Evolutionary conservation across 192 early-diverging fungal genomes (phyloP).

Genomic region (Allomyces javanicus): DNA sequence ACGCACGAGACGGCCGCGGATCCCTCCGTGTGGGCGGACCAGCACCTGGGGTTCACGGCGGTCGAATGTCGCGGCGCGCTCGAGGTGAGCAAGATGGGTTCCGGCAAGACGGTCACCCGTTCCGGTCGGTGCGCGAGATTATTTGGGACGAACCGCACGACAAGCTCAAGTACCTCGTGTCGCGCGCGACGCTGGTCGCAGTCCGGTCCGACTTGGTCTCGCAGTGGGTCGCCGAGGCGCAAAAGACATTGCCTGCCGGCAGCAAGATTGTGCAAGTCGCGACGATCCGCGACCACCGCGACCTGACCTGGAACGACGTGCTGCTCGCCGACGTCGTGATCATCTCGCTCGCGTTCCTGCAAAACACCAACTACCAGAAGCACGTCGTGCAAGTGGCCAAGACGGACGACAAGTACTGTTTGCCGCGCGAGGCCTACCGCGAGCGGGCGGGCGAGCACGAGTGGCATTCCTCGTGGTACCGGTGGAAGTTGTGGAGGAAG

Average conservation of each 20-base stretch:
- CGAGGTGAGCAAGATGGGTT: not conserved
- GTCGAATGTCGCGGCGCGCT: not conserved
- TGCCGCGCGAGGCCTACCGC: too few species aligned
- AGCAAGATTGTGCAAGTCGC: not conserved
- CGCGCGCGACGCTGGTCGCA: not conserved
- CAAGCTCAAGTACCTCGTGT: not conserved
- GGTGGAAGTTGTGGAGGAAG: too few species aligned
- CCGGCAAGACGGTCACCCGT: not conserved
- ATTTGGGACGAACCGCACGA: not conserved
- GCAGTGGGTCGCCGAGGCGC: not conserved
- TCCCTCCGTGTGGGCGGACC: not conserved
- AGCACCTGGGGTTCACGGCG: not conserved
- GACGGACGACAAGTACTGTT: too few species aligned
- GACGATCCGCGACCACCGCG: not conserved
- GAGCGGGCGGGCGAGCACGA: too few species aligned
- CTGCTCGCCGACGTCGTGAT: not conserved
- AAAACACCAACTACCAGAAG: not conserved
- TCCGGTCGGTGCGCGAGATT: not conserved
- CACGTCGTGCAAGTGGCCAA: not conserved
- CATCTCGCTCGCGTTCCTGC: not conserved
- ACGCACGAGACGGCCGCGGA: not conserved
- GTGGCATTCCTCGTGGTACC: too few species aligned
- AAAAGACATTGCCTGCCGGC: not conserved
- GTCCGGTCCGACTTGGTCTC: not conserved
- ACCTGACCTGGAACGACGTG: not conserved